Conservation (phyloP, 169 alveolate genomes). For the Neospora caninum region DNA sequence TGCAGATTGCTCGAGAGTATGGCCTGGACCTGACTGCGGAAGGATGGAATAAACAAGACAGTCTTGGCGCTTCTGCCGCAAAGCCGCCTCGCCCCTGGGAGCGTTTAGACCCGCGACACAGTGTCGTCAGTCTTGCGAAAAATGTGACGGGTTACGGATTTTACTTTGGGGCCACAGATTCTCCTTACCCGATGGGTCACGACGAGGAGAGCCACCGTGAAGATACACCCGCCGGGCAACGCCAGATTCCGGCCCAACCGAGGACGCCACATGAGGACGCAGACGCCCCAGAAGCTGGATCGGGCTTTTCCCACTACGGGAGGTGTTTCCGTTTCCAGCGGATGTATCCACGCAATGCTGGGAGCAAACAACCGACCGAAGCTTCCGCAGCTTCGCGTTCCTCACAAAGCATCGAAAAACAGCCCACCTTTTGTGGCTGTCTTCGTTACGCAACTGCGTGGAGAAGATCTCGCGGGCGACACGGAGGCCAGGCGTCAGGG, state of each 20-base stretch:
- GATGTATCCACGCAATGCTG: neutral
- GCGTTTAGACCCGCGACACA: neutral
- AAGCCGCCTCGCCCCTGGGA: neutral
- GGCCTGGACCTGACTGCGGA: neutral
- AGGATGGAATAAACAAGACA: neutral
- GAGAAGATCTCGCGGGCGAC: neutral
- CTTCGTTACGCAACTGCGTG: neutral
- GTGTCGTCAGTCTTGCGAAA: neutral
- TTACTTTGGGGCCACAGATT: neutral
- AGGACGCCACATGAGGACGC: neutral
- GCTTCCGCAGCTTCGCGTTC: neutral
- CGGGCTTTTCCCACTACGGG: neutral
- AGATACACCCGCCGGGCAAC: neutral
- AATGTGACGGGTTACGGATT: constrained; percentile 21
- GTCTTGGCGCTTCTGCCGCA: neutral
- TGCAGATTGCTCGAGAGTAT: neutral
- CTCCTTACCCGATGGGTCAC: neutral
- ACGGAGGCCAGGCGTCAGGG: neutral
- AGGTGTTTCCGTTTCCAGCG: neutral
- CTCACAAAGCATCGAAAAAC: neutral
- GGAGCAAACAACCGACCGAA: neutral
- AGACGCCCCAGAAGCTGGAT: neutral
- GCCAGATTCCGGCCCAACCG: neutral
- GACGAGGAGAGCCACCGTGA: neutral
- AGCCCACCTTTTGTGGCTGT: neutral